Evolutionary conservation across 345 rosid species (phyloP), one percentile per base, ranked within the genome.

Genomic region (Gossypium arboreum): DNA sequence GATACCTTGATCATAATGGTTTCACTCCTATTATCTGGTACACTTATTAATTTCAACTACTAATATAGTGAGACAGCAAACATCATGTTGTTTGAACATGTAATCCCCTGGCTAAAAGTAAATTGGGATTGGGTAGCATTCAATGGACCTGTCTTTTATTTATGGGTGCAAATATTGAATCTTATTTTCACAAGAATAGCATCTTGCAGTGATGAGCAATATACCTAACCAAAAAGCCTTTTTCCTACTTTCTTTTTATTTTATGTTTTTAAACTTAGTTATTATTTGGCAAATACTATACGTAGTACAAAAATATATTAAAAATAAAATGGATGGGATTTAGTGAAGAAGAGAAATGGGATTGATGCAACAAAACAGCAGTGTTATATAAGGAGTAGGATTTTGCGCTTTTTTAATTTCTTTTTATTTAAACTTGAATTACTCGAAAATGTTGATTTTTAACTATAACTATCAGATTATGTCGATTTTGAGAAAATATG

Each of bases 181-280:
- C 64, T 75, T 50, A 48, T 20, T 77, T 75, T 75, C 75, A 72
- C 63, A 7, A 56, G 22, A 73, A 72, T 45, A 51, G 70, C 43
- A 63, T 24, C 44, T 27, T 29, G 39, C 39, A 34, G 39, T 34
- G 39, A 29, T 29, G 39, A 29, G 39, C 39, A n/a, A 24, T 71
- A 2, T 16, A 55, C 34, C 51, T 47, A 77, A 68, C 70, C 20
- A 34, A 34, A 34, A 34, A 34, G 41, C 41, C 41, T 5, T 34
- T 34, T 34, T 5, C 41, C 7, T 34, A 34, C 41, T 34, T 34
- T 34, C 41, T 22, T 24, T 12, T 47, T 11, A 47, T 47, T 8
- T 47, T 2, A 2, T 24, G 2, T 47, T 24, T 22, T 20, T 24
- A 61, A 57, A 60, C 12, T 48, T 16, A 29, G 29, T 45, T 54